Base-by-base conservation (phyloP, 2,329 filamentous ascomycete genomes). In the Emericellopsis atlantica region DNA sequence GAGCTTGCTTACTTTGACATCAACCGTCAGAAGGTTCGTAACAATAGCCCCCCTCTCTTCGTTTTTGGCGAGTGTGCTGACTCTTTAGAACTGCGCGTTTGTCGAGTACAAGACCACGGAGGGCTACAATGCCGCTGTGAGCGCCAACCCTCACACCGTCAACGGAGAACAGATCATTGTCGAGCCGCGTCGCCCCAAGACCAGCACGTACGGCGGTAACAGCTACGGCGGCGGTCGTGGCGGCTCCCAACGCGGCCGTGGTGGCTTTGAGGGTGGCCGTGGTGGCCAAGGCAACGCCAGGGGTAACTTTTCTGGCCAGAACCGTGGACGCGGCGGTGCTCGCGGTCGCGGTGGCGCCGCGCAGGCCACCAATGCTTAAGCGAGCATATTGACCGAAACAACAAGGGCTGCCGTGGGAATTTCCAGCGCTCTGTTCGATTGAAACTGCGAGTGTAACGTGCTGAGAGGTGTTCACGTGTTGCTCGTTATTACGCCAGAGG, bases 71-170 rank as follows among this genome's bases (percentile, higher is more conserved):
- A 26, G 22, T 23, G 24, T 4, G 36, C 49, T 54, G 43, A 49
- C 45, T 49, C 47, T 48, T 15, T 56, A 94, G 90, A 95, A 92
- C 72, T 95, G 88, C 56, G 92, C 92, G 22, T 96, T 96, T 57
- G 86, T 95, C 45, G 92, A 98, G 61, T 98, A 92, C 62, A 83
- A 80, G 56, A 84, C 81, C 37, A 58, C 77, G 18, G 79, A 88
- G 42, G 87, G 79, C 37, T 95, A 94, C 65, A 76, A 86, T 59
- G 82, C 84, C 46, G 92, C 92, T 35, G 72, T 86, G 32, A 76
- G 76, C 45, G 83, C 81, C 51, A 96, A 93, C 66, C 90, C 90
- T 31, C 87, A 94, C 65, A 74, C 75, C 36, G 76, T 98, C 47
- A 85, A 83, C 52, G 83, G 79, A 50, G 83, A 95, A 61, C 80